phyloP scores from a whole-genome alignment of 1,284 basidiomycete species.

The Mycena citricolor region DNA sequence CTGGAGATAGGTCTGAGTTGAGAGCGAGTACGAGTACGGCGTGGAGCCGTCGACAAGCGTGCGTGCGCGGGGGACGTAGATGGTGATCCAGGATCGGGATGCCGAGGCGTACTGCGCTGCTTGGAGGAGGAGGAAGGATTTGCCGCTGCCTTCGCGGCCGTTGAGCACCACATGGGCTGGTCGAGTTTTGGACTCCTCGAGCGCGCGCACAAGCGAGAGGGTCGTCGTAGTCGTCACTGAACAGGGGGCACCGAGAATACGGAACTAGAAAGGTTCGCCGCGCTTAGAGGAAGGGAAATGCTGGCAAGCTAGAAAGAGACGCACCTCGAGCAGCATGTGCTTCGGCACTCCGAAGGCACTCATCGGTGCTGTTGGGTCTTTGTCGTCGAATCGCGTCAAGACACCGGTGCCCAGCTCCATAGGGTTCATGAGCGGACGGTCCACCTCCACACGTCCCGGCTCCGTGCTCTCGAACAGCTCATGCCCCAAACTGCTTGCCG shows the following conservation, averaged over 20 bases:
- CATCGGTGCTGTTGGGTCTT: slow-evolving; percentile 10
- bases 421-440: slow-evolving; percentile 1
- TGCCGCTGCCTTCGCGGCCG: slow-evolving; percentile 83
- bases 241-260: slow-evolving; percentile 60
- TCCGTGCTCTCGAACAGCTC: slow-evolving; percentile 16
- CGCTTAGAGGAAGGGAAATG: neutral
- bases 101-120: slow-evolving; percentile 71
- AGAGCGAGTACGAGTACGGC: slow-evolving; percentile 72
- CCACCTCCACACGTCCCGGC: slow-evolving; percentile 13
- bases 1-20: slow-evolving; percentile 80
- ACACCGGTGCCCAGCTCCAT: slow-evolving; percentile 8
- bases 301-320: slow-evolving; percentile 21
- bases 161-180: slow-evolving; percentile 64
- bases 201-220: slow-evolving; percentile 45
- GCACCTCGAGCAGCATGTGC: slow-evolving; percentile 63
- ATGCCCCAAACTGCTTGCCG: slow-evolving; percentile 3
- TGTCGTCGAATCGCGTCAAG: slow-evolving; percentile 9
- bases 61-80: slow-evolving; percentile 80
- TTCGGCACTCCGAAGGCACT: slow-evolving; percentile 65
- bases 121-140: slow-evolving; percentile 83
- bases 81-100: slow-evolving; percentile 73
- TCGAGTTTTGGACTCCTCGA: slow-evolving; percentile 47
- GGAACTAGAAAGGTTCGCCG: no score
- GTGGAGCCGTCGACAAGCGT: slow-evolving; percentile 80
- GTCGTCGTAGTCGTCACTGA: slow-evolving; percentile 41